Percentiles rank a stretch among this genome's conserved stretches.
Evolutionary conservation across 805 yeast genomes (phyloP).

Genomic region (Kurtzmaniella fragi): DNA sequence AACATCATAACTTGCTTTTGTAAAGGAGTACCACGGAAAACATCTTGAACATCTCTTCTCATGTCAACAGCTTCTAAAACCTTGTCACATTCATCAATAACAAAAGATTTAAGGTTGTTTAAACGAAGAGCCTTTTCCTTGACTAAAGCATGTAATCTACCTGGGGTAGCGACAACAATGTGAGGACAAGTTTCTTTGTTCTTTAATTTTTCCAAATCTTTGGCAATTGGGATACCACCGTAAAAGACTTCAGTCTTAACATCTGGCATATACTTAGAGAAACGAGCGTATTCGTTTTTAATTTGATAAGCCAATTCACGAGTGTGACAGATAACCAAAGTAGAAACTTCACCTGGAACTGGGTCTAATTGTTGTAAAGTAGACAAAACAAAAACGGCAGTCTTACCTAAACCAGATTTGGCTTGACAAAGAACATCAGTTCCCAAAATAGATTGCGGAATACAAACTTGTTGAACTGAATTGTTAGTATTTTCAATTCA

Average conservation of each 20-base stretch:
- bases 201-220: conserved; percentile 83
- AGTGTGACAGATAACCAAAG: conserved; percentile 94
- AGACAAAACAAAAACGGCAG: conserved; percentile 94
- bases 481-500: conserved; percentile 11
- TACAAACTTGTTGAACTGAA: conserved; percentile 93
- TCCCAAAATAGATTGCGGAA: conserved; percentile 96
- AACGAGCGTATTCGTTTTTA: conserved; percentile 94
- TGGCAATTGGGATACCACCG: conserved; percentile 86
- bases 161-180: conserved; percentile 96
- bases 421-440: conserved; percentile 98
- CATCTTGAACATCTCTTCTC: conserved; percentile 98
- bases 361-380: conserved; percentile 97
- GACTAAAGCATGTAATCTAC: conserved; percentile 91
- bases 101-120: conserved; percentile 87
- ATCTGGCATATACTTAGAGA: conserved; percentile 97
- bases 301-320: conserved; percentile 98
- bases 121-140: conserved; percentile 86
- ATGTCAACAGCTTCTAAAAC: conserved; percentile 86
- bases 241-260: conserved; percentile 94
- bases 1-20: conserved; percentile 99
- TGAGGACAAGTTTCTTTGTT: conserved; percentile 94
- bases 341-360: conserved; percentile 92
- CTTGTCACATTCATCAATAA: conserved; percentile 97
- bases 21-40: conserved; percentile 95
- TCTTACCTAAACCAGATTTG: conserved; percentile 98